Conservation (phyloP, 495 filamentous ascomycete species). For the Neurospora sublineolata region DNA sequence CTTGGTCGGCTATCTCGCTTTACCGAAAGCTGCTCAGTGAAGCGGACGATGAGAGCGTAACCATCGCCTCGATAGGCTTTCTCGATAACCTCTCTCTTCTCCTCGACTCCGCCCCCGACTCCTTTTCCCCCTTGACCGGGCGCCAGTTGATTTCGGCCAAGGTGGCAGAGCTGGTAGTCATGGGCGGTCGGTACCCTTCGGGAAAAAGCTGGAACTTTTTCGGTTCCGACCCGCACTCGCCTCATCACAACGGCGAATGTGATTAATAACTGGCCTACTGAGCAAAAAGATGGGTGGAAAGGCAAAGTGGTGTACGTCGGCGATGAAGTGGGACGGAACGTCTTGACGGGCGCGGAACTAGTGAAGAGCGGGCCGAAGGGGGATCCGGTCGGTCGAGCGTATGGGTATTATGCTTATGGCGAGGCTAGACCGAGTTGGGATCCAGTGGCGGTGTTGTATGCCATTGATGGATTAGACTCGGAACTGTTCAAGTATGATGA, state of each 20-base stretch:
- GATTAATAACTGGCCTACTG: conserved; percentile 14
- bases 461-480: conserved; percentile 17
- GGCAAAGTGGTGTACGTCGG: conserved; percentile 25
- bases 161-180: conserved; percentile 33
- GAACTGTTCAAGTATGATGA: conserved; percentile 22
- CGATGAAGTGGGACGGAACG: conserved; percentile 22
- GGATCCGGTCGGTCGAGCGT: conserved; percentile 32
- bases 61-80: conserved; percentile 34
- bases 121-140: conserved; percentile 22
- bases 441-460: conserved; percentile 33
- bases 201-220: conserved; percentile 35
- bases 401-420: conserved; percentile 27
- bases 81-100: conserved; percentile 32
- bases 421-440: conserved; percentile 30
- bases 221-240: conserved; percentile 17
- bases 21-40: conserved; percentile 31
- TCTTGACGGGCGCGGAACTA: conserved; percentile 26
- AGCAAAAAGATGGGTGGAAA: conserved; percentile 16
- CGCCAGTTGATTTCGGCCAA: conserved; percentile 26
- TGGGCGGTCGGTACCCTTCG: conserved; percentile 36
- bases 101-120: conserved; percentile 27
- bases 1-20: conserved; percentile 23
- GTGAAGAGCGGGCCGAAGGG: conserved; percentile 13
- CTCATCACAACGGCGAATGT: conserved; percentile 16
- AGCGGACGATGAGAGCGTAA: conserved; percentile 26